A percentile compares a stretch with the other conserved stretches of the same genome.
These are phyloP conservation scores for Xylogone sp. DNA, from an alignment of 2,329 filamentous ascomycete genomes.

Conservation along the genomic window DNA sequence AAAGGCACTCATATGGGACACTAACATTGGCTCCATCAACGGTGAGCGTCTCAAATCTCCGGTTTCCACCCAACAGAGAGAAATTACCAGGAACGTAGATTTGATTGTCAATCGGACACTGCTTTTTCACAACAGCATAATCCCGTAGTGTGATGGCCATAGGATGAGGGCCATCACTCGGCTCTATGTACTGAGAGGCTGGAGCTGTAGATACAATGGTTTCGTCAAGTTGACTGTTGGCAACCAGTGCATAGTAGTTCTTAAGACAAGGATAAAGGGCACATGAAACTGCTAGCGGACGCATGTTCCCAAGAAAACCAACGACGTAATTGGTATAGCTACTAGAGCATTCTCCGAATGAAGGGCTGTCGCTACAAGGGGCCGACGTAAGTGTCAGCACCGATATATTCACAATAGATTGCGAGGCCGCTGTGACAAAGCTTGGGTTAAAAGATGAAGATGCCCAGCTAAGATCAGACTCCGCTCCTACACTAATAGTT, in stretches of 20 bases:
- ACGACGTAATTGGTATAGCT: not conserved
- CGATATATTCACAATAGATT: not conserved
- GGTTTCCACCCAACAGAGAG: not conserved
- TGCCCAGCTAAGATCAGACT: not conserved
- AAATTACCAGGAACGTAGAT: not conserved
- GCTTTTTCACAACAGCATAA: not conserved
- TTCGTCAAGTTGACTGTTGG: slow-evolving; percentile 1
- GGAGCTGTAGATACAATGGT: slow-evolving; percentile 1
- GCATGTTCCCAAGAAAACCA: not conserved
- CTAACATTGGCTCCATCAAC: not conserved
- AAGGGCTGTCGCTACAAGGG: not conserved
- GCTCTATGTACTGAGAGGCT: not conserved
- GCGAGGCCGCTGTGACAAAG: not conserved
- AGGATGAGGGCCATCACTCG: not conserved
- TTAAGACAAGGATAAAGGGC: slow-evolving; percentile 2
- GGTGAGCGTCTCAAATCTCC: not conserved
- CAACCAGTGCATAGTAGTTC: not conserved
- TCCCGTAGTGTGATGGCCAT: not conserved
- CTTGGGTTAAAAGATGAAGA: not conserved
- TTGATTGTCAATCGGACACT: not conserved
- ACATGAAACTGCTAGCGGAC: slow-evolving; percentile 1
- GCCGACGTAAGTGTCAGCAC: not conserved
- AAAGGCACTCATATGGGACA: not conserved
- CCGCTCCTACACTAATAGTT: not conserved
- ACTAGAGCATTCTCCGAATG: not conserved